A percentile compares a stretch with the other conserved stretches of the same genome.
Conservation (phyloP, 257 asterid genomes). For the Solanum corneliomulleri region DNA sequence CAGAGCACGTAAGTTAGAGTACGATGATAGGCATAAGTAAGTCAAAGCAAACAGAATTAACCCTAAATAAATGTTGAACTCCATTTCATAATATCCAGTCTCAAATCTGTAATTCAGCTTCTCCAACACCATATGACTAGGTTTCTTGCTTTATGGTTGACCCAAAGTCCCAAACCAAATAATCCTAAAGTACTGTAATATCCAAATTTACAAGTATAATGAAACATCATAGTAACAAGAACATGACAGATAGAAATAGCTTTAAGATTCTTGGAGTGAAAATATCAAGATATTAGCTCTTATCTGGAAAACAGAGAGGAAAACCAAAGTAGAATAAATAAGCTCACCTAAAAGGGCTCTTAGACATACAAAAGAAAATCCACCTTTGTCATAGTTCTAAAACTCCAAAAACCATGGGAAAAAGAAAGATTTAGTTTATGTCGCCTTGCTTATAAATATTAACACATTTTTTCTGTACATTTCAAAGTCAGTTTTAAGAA, state of each 20-base stretch:
- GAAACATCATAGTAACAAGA: not conserved
- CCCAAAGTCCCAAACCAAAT: not conserved
- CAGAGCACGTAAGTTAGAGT: not conserved
- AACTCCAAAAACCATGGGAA: not conserved
- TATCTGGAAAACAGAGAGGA: not conserved
- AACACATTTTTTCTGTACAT: not conserved
- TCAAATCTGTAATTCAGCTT: not conserved
- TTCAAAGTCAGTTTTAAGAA: not conserved
- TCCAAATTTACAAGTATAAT: not conserved
- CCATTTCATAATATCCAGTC: not conserved
- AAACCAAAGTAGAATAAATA: not conserved
- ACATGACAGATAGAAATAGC: not conserved
- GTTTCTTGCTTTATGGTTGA: not conserved
- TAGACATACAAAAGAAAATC: not conserved
- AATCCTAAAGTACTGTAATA: not conserved
- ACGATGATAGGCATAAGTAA: not conserved
- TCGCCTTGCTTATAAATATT: not conserved
- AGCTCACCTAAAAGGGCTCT: not conserved
- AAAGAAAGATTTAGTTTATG: not conserved
- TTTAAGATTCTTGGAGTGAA: not conserved
- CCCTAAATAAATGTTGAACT: not conserved
- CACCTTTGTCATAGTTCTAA: not conserved
- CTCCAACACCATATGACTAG: not conserved
- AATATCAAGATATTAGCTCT: not conserved
- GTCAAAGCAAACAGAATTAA: not conserved